Conservation (phyloP, 2,329 filamentous ascomycete species). For the Hirsutella minnesotensis region DNA sequence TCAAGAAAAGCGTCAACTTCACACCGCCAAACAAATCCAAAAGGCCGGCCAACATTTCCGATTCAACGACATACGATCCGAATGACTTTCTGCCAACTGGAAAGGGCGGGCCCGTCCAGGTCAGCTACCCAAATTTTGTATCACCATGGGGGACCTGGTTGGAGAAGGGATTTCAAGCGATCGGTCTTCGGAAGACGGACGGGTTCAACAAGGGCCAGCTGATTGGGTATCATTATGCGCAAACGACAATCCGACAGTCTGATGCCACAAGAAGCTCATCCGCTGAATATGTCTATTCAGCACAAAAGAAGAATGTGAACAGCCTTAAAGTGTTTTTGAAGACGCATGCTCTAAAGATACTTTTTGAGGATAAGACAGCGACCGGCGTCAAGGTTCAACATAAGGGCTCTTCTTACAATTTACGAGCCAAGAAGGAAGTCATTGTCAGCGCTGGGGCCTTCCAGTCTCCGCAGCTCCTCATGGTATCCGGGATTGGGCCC, state of each 20-base stretch:
- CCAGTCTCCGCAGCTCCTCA: slow-evolving; percentile 39
- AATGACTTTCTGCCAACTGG: slow-evolving; percentile 10
- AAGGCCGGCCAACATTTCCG: slow-evolving; percentile 10
- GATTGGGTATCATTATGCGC: slow-evolving; percentile 13
- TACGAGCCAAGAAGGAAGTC: slow-evolving; percentile 22
- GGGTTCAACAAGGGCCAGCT: slow-evolving; percentile 12
- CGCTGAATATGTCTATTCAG: slow-evolving; percentile 13
- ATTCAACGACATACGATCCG: slow-evolving; percentile 11
- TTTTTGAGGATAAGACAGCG: slow-evolving; percentile 21
- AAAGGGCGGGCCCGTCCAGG: slow-evolving; percentile 12
- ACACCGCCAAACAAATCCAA: slow-evolving; percentile 11
- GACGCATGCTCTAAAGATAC: slow-evolving; percentile 30
- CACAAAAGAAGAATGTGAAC: slow-evolving; percentile 10
- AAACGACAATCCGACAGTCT: slow-evolving; percentile 8
- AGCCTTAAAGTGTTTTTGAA: slow-evolving; percentile 24
- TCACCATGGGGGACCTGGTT: slow-evolving; percentile 10
- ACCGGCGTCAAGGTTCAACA: neutral
- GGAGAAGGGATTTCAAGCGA: slow-evolving; percentile 12
- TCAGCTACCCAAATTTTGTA: slow-evolving; percentile 15
- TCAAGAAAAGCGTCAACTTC: slow-evolving; percentile 14
- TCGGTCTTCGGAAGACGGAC: slow-evolving; percentile 13
- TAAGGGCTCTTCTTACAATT: neutral
- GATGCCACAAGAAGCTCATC: slow-evolving; percentile 14
- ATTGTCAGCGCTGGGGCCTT: slow-evolving; percentile 37
- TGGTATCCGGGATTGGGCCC: slow-evolving; percentile 37